These are phyloP conservation scores for Penicilliopsis zonata DNA, from an alignment of 495 filamentous ascomycete genomes.

Conservation along the genomic window DNA sequence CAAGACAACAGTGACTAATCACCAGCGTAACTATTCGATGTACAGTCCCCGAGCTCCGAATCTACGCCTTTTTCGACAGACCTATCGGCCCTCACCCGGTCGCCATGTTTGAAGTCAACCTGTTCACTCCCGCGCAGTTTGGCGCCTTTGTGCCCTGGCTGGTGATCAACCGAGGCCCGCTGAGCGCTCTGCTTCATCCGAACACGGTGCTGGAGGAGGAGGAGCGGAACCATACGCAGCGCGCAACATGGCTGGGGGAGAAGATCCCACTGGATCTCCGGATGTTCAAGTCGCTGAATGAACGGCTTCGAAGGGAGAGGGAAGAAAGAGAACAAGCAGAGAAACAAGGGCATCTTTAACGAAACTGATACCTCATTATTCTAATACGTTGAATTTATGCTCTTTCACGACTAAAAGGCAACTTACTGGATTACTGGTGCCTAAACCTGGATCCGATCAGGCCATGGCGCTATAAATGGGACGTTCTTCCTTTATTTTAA, in stretches of 20 bases:
- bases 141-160: constrained; percentile 83
- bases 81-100: constrained; percentile 75
- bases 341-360: constrained; percentile 1
- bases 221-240: constrained; percentile 57
- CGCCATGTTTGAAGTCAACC: constrained; percentile 85
- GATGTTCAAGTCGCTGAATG: constrained; percentile 38
- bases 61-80: constrained; percentile 65
- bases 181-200: constrained; percentile 71
- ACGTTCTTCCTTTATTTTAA: no score
- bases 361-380: no score
- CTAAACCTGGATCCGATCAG: no score
- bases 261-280: constrained; percentile 54
- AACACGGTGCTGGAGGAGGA: constrained; percentile 52
- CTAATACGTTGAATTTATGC: no score
- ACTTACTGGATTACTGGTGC: no score
- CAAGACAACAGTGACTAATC: no score
- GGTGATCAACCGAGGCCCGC: constrained; percentile 67
- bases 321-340: constrained; percentile 6
- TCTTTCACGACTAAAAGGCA: no score
- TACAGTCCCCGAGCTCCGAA: constrained; percentile 70
- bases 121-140: constrained; percentile 77
- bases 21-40: neutral
- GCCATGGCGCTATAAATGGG: no score
- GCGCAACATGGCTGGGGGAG: constrained; percentile 80
- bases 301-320: constrained; percentile 14